Base-by-base conservation (phyloP, 768 basidiomycete species). In the Sporobolomyces pararoseus region DNA sequence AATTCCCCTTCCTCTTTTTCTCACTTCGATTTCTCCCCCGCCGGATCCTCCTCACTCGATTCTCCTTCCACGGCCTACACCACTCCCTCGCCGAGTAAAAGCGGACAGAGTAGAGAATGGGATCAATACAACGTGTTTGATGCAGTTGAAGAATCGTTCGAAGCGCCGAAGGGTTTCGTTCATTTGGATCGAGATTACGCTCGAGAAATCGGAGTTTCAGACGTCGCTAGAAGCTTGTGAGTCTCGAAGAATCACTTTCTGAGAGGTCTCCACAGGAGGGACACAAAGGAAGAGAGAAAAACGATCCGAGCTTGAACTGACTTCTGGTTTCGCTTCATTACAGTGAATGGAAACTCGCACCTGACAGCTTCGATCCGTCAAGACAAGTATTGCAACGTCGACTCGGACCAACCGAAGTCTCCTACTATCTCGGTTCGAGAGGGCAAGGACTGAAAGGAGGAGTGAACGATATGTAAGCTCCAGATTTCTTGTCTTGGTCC, bases 401-500 rank as follows among this genome's bases (percentile, higher is more conserved):
- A 65, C 80, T 92, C 57, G 89, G 89, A 7, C 86, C 89, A 66
- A 89, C 86, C 29, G 90, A 92, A 79, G 78, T 84, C 12, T 89
- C 88, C 1, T 93, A 91, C 79, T 91, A 85, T 78, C 82, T 91
- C 14, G 90, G 89, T 4, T 86, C 86, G 4, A 83, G 90, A n/a
- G 86, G 86, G 52, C 85, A 82, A 62, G 89, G 89, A 7, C 16
- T 35, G 19, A 63, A 65, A 35, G 53, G 62, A 21, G 80, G 80
- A 27, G 90, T 91, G 39, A 93, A 93, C 75, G 90, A 93, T 78
- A 91, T 93, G 90, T 90, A 75, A 69, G 85, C 77, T 17, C 39
- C 39, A n/a, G 39, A 17, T 42, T 23, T 23, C 23, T 47, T 21
- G 31, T 29, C 53, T 27, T 32, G 44, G 19, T 21, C 16, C 7